A percentile compares a stretch with the other conserved stretches of the same genome.
These are phyloP conservation scores for Cladosporium sp. DNA, from an alignment of 2,329 filamentous ascomycete genomes.

Conservation along the genomic window DNA sequence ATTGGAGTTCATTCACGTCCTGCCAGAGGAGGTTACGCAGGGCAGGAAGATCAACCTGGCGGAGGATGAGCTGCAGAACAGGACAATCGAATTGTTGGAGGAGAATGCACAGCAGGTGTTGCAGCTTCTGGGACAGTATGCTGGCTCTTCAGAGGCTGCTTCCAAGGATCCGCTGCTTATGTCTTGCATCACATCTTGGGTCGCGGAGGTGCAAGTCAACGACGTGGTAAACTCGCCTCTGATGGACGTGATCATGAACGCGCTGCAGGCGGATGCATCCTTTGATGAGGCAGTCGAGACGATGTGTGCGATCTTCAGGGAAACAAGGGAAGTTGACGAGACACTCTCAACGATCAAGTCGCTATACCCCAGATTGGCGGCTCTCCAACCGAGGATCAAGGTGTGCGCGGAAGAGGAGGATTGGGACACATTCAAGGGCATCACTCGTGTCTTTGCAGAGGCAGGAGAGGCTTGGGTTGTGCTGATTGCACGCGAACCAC, in stretches of 20 bases:
- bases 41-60: constrained; percentile 98
- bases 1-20: constrained; percentile 90
- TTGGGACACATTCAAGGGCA: constrained; percentile 74
- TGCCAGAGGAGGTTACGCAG: constrained; percentile 98
- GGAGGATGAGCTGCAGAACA: constrained; percentile 86
- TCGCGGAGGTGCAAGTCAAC: constrained; percentile 81
- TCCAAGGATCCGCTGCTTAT: constrained; percentile 84
- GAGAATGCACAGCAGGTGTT: constrained; percentile 88
- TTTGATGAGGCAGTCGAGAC: constrained; percentile 89
- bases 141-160: constrained; percentile 85
- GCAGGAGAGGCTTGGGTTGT: constrained; percentile 94
- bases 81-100: constrained; percentile 83
- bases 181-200: constrained; percentile 95
- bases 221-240: constrained; percentile 82
- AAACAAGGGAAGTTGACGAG: constrained; percentile 92
- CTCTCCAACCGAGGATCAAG: constrained; percentile 69
- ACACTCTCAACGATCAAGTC: constrained; percentile 74
- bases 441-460: constrained; percentile 87
- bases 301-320: constrained; percentile 82
- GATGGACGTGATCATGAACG: constrained; percentile 73
- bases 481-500: constrained; percentile 77
- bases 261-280: constrained; percentile 68
- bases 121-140: constrained; percentile 80
- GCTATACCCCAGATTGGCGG: constrained; percentile 75
- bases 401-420: constrained; percentile 76